A percentile compares a stretch with the other conserved stretches of the same genome.
phyloP scores from a whole-genome alignment of 345 rosid genomes.

The Arabis alpina region DNA sequence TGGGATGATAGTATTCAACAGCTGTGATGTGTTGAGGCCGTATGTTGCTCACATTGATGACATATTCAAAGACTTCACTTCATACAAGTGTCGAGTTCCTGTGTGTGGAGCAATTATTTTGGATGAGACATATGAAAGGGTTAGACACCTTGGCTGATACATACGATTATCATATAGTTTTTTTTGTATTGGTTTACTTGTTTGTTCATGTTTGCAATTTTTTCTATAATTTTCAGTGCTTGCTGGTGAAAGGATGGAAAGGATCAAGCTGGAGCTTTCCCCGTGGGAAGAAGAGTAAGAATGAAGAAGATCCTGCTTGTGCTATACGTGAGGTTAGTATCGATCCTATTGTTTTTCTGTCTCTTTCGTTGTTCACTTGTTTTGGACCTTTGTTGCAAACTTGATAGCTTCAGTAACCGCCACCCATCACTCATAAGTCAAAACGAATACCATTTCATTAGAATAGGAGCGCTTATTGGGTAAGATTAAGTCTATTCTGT shows the following conservation, averaged over 20 bases:
- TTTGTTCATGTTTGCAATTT: conserved; percentile 3
- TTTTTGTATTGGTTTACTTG: conserved; percentile 16
- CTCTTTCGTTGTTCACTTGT: conserved; percentile 15
- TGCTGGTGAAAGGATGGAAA: conserved; percentile 99
- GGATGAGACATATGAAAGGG: conserved; percentile 96
- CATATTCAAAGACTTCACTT: conserved; percentile 94
- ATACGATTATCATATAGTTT: background rate
- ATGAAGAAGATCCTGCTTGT: conserved; percentile 98
- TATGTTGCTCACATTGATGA: conserved; percentile 93
- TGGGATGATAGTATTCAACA: conserved; percentile 72
- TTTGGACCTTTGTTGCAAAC: conserved; percentile 1
- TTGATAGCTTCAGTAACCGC: conserved; percentile 19
- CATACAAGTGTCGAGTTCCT: conserved; percentile 97
- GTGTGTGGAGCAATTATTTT: conserved; percentile 96
- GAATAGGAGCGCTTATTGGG: background rate
- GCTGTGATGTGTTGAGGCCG: conserved; percentile 86
- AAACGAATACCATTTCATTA: background rate
- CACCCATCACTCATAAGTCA: background rate
- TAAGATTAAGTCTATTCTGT: background rate
- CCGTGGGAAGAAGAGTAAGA: conserved; percentile 98
- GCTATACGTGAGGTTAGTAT: conserved; percentile 85
- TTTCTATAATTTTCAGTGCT: conserved; percentile 56
- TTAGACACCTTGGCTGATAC: conserved; percentile 43
- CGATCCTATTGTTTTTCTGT: background rate
- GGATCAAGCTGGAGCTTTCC: conserved; percentile 99